These are phyloP conservation scores for Aspergillus tamarii DNA, from an alignment of 2,329 filamentous ascomycete genomes.

Conservation along the genomic window DNA sequence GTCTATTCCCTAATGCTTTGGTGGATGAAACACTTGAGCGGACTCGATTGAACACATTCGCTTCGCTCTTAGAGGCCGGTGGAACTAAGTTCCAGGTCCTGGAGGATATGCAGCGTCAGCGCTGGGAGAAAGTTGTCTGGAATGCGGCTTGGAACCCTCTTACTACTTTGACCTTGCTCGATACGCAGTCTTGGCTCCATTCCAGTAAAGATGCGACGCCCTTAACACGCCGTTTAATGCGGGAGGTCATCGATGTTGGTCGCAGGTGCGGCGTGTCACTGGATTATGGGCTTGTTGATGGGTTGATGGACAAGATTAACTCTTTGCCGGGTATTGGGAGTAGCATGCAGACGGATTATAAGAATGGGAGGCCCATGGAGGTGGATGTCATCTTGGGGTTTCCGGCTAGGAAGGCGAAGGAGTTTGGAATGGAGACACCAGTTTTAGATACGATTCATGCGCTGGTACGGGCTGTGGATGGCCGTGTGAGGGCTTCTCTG, in stretches of 20 bases:
- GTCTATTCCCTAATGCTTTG: slow-evolving; percentile 50
- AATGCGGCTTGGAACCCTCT: slow-evolving; percentile 47
- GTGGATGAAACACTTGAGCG: slow-evolving; percentile 37
- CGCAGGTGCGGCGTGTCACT: slow-evolving; percentile 43
- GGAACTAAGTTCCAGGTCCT: slow-evolving; percentile 43
- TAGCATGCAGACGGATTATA: slow-evolving; percentile 52
- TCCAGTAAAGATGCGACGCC: slow-evolving; percentile 44
- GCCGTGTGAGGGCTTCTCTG: slow-evolving; percentile 7
- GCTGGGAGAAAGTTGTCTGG: slow-evolving; percentile 49
- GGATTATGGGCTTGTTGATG: slow-evolving; percentile 40
- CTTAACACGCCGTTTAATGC: slow-evolving; percentile 46
- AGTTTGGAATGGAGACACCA: slow-evolving; percentile 45
- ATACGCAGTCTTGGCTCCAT: slow-evolving; percentile 47
- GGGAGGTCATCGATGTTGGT: slow-evolving; percentile 48
- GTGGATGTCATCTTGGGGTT: slow-evolving; percentile 53
- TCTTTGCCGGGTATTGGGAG: slow-evolving; percentile 45
- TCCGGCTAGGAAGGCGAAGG: slow-evolving; percentile 43
- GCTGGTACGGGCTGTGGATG: slow-evolving; percentile 33
- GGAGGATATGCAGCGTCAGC: slow-evolving; percentile 40
- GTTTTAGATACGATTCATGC: slow-evolving; percentile 45
- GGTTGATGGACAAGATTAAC: slow-evolving; percentile 43
- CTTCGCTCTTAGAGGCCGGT: slow-evolving; percentile 45
- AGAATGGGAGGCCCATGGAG: slow-evolving; percentile 47
- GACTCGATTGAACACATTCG: slow-evolving; percentile 46
- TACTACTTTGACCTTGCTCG: slow-evolving; percentile 47